A percentile compares a stretch with the other conserved stretches of the same genome.
Conservation (phyloP, 108 stramenopile species). For the Conticribra weissflogii region DNA sequence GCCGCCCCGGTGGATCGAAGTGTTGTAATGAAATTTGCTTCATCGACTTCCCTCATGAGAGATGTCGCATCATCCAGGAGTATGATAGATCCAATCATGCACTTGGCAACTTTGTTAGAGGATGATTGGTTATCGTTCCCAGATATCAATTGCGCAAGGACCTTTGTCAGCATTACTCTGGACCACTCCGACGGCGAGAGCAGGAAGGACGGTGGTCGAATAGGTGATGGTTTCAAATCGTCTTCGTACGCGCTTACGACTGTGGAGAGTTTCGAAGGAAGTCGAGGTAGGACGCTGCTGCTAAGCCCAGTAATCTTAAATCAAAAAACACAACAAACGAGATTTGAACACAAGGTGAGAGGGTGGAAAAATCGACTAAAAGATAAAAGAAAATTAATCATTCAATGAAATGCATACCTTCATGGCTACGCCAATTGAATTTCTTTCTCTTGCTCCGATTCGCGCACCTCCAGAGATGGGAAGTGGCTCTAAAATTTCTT, state of each 20-base stretch:
- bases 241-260: constrained; percentile 84
- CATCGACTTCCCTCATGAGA: constrained; percentile 76
- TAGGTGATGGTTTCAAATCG: constrained; percentile 66
- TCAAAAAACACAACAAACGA: not conserved
- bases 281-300: constrained; percentile 54
- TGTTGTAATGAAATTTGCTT: constrained; percentile 63
- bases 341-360: not conserved
- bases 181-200: constrained; percentile 89
- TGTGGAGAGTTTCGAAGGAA: constrained; percentile 79
- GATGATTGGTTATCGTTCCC: constrained; percentile 76
- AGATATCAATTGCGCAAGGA: constrained; percentile 78
- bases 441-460: constrained; percentile 55
- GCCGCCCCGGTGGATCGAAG: constrained; percentile 82
- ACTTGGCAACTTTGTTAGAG: constrained; percentile 61
- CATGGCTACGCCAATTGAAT: constrained; percentile 65
- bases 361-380: not conserved
- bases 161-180: constrained; percentile 71
- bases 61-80: constrained; percentile 81
- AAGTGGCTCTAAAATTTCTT: constrained; percentile 86
- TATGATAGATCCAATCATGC: constrained; percentile 79
- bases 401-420: constrained; percentile 48
- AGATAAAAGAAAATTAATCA: not conserved
- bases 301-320: constrained; percentile 76
- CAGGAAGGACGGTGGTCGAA: constrained; percentile 56
- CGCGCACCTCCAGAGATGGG: constrained; percentile 24